Base-by-base conservation (phyloP, 1,284 basidiomycete genomes). In the Termitomyces sp. region DNA sequence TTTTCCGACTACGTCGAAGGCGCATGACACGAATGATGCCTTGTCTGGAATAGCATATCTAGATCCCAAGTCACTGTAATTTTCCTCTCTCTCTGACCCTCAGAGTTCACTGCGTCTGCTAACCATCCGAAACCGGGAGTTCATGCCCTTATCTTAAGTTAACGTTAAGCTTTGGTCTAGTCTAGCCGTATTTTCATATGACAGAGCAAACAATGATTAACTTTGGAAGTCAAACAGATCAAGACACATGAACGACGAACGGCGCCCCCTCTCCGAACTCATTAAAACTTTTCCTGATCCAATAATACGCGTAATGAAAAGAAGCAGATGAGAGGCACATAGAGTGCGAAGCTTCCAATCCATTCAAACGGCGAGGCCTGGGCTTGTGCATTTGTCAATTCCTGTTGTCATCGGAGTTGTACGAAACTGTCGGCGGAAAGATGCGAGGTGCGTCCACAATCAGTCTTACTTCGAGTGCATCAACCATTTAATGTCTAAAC, bases 381-480 rank as follows among this genome's bases (percentile, higher is more conserved):
- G n/a, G 24, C 17, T n/a, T 26, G 8, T 48, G 15, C 9, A 2
- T 5, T 38, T 28, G n/a, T 38, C n/a, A 28, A 41, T 49, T 12
- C 24, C 33, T 49, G 38, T 54, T 46, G 24, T n/a, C 53, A 43
- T 49, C 40, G 53, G 44, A 53, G n/a, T 26, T 24, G n/a, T 26
- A 36, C 17, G 13, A 21, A 9, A 41, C 1, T 49, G 33, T 40
- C 40, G 13, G 24, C 53, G 53, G 53, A 54, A 54, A 43, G 46
- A 49, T 54, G 53, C 53, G 52, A 33, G 5, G n/a, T 15, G 28
- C 28, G n/a, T 48, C 47, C 21, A 48, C 34, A 13, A 34, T 34
- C 45, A 10, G 3, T 19, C n/a, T 13, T 48, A n/a, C 38, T 47
- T 47, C 21, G 33, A 48, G 6, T 26, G 15, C 15, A 26, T 48